A percentile compares a stretch with the other conserved stretches of the same genome.
These are phyloP conservation scores for Saccharomycopsis malanga DNA, from an alignment of 805 yeast species.

Conservation along the genomic window DNA sequence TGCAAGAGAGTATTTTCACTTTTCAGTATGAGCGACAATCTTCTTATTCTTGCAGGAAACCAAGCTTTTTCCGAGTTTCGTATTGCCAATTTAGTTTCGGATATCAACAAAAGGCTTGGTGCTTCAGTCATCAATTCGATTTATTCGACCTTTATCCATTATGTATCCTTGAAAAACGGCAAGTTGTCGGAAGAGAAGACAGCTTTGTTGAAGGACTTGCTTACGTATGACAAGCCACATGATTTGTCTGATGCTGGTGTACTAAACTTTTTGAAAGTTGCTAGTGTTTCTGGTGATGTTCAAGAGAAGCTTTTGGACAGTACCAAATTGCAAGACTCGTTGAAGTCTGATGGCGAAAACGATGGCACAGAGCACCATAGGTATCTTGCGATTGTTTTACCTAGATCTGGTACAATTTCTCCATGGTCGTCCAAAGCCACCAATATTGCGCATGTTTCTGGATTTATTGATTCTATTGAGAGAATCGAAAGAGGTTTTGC, in stretches of 20 bases:
- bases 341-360: conserved; percentile 2
- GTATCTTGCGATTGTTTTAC: conserved; percentile 68
- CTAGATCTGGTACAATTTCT: conserved; percentile 93
- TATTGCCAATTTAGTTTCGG: conserved; percentile 62
- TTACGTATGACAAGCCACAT: conserved; percentile 67
- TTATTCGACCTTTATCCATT: conserved; percentile 73
- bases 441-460: conserved; percentile 84
- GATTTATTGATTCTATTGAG: conserved; percentile 60
- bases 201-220: conserved; percentile 49
- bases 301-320: conserved; percentile 18
- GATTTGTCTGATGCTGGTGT: conserved; percentile 44
- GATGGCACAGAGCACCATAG: background rate
- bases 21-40: conserved; percentile 1
- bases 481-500: conserved; percentile 91
- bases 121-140: conserved; percentile 64
- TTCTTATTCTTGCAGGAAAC: conserved; percentile 67
- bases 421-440: conserved; percentile 99
- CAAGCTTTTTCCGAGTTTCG: conserved; percentile 84
- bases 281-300: conserved; percentile 23
- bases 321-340: background rate
- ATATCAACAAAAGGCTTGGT: conserved; percentile 51
- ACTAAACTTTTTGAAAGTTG: conserved; percentile 34
- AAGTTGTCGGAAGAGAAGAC: conserved; percentile 35
- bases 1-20: no score
- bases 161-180: conserved; percentile 49